phyloP scores from a whole-genome alignment of 1,284 basidiomycete species.

The Ustilago tritici region DNA sequence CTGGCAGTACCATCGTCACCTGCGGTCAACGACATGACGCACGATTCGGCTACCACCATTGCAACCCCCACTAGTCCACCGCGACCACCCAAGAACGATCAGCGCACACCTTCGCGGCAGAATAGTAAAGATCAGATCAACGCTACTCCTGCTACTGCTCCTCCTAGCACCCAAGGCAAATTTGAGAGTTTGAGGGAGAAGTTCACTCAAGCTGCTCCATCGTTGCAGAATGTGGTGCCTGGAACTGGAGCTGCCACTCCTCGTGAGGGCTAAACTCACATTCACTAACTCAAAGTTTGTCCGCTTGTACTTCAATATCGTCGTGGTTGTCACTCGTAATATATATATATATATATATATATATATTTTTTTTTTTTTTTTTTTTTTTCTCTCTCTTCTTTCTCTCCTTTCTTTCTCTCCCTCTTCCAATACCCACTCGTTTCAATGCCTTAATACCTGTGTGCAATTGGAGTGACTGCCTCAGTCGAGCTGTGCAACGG shows the following conservation, averaged over 20 bases:
- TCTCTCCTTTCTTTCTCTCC: too few species aligned
- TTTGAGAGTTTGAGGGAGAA: conserved; percentile 12
- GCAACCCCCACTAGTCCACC: conserved; percentile 25
- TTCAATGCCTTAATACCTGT: background rate
- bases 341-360: too few species aligned
- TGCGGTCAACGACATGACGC: background rate
- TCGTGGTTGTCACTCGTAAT: background rate
- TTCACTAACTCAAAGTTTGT: background rate
- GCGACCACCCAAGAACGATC: conserved; percentile 41
- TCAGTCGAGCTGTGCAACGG: background rate
- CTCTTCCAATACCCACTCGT: conserved; percentile 22
- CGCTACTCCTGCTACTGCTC: background rate
- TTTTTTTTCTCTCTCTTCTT: too few species aligned
- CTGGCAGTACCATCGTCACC: conserved; percentile 3
- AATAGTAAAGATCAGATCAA: conserved; percentile 36
- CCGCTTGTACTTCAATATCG: background rate
- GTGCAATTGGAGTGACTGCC: background rate
- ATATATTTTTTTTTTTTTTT: too few species aligned
- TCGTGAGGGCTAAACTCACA: conserved; percentile 10
- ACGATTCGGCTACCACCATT: conserved; percentile 16
- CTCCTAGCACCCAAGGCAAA: conserved; percentile 6
- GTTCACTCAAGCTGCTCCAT: conserved; percentile 29
- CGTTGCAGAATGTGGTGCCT: conserved; percentile 35
- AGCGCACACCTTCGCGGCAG: conserved; percentile 44
- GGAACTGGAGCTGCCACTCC: conserved; percentile 32